Evolutionary conservation across 148 eudicot species (phyloP).

Genomic region (Bassia scoparia): DNA sequence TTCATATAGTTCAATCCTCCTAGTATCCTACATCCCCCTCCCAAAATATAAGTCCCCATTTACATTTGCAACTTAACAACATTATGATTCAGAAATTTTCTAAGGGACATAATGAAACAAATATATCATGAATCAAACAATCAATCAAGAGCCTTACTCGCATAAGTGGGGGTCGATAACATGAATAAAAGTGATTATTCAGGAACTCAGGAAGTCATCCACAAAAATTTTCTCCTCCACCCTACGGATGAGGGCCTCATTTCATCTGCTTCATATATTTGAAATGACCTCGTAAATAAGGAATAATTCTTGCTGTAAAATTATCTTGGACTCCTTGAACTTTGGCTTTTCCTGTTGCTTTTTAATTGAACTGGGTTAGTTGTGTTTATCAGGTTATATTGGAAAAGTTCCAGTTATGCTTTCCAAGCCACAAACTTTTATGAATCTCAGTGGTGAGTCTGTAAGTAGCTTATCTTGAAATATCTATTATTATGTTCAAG

Average conservation of each 20-base stretch:
- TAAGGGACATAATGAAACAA: too few species aligned
- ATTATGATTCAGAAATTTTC: background rate
- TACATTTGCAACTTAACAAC: background rate
- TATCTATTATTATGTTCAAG: background rate
- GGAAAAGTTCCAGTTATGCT: slow-evolving; percentile 79
- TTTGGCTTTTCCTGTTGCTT: background rate
- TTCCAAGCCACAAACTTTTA: slow-evolving; percentile 90
- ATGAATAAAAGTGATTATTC: too few species aligned
- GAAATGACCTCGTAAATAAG: background rate
- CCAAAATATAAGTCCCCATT: background rate
- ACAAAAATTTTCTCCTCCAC: too few species aligned
- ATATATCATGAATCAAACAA: too few species aligned
- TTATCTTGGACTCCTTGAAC: too few species aligned
- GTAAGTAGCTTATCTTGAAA: slow-evolving; percentile 65
- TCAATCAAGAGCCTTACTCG: too few species aligned
- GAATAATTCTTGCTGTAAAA: background rate
- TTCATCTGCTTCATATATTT: too few species aligned
- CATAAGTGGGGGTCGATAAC: too few species aligned
- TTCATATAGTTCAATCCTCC: too few species aligned
- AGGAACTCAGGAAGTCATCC: too few species aligned
- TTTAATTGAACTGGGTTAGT: slow-evolving; percentile 10
- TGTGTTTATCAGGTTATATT: slow-evolving; percentile 50
- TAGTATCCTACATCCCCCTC: background rate
- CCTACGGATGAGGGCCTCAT: too few species aligned
- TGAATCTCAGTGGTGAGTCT: slow-evolving; percentile 98